Base-by-base conservation (phyloP, 495 filamentous ascomycete species). In the Aspergillus asperescens region DNA sequence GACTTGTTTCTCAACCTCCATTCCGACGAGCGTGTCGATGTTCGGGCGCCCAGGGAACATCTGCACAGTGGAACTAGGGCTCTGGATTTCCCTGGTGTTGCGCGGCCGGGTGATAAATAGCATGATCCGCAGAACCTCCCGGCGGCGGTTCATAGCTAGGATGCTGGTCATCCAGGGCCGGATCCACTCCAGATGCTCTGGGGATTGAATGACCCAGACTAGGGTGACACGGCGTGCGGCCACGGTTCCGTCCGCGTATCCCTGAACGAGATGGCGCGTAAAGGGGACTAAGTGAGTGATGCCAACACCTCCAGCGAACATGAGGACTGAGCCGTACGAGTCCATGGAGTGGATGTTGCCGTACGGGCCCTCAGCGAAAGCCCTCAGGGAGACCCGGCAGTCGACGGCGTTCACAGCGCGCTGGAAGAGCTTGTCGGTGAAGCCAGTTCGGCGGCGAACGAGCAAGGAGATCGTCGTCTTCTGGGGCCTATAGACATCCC, bases 221-320 rank as follows among this genome's bases (percentile, higher is more conserved):
- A 98, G 82, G 1, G 82, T 84, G 32, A 96, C 70, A 29, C 82
- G 82, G 45, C 90, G 85, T 5, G 88, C 88, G 2, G 91, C 91
- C 29, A 86, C 81, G 13, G 81, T 90, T 45, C 85, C 81, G 5
- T 85, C 77, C 50, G 81, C 80, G 70, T 82, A 88, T 10, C 83
- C 85, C 19, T 82, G 70, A 49, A 96, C 80, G 7, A 97, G 76
- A 43, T 89, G 85, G 24, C 84, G 86, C 28, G 96, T 74, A 62
- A 90, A 91, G n/a, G 88, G 87, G 19, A 97, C 81, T 65, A 93
- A 88, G 66, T 96, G 91, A 0, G 93, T 95, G 70, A 98, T 96
- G 48, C 93, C 93, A 9, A 90, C 86, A 49, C 92, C 89, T 53
- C 90, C 93, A 39, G 90, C 90, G 60, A 96, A 89, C 55, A 98